A percentile compares a stretch with the other conserved stretches of the same genome.
Evolutionary conservation across 192 early-diverging fungal genomes (phyloP).

Genomic region (Chytriomyces hyalinus): DNA sequence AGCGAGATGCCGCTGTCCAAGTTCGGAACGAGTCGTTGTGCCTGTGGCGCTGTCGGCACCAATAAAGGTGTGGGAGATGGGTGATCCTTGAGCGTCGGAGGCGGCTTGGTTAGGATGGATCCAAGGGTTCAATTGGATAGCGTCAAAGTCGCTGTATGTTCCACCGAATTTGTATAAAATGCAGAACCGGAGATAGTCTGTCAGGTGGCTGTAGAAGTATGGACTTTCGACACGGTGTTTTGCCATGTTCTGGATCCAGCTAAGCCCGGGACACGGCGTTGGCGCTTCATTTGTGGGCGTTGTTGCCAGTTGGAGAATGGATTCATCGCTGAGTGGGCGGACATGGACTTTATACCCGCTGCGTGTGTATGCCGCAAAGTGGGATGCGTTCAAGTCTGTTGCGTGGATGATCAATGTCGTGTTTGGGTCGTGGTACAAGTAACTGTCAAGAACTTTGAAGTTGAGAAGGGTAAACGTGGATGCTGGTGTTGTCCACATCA

Average conservation of each 20-base stretch:
- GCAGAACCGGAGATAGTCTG: constrained; percentile 47
- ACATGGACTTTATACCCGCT: constrained; percentile 35
- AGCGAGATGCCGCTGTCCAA: background rate
- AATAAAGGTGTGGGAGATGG: background rate
- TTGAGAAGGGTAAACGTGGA: constrained; percentile 31
- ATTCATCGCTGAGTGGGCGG: constrained; percentile 21
- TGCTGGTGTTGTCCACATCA: constrained; percentile 45
- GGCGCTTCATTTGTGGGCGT: background rate
- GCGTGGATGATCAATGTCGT: constrained; percentile 37
- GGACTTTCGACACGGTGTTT: constrained; percentile 17
- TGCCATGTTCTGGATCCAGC: constrained; percentile 17
- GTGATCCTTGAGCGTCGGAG: background rate
- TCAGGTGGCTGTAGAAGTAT: constrained; percentile 45
- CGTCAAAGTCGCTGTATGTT: constrained; percentile 45
- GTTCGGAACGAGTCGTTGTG: background rate
- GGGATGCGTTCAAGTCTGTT: constrained; percentile 12
- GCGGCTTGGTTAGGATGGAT: background rate
- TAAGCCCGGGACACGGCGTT: constrained; percentile 27
- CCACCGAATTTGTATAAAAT: constrained; percentile 36
- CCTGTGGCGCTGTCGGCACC: background rate
- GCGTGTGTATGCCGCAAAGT: constrained; percentile 28
- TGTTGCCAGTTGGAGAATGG: constrained; percentile 9
- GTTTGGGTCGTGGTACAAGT: constrained; percentile 41
- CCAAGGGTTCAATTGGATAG: constrained; percentile 23
- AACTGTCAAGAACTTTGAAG: constrained; percentile 39